Base-by-base conservation (phyloP, 768 basidiomycete genomes). In the Boletus pseudopeckii region DNA sequence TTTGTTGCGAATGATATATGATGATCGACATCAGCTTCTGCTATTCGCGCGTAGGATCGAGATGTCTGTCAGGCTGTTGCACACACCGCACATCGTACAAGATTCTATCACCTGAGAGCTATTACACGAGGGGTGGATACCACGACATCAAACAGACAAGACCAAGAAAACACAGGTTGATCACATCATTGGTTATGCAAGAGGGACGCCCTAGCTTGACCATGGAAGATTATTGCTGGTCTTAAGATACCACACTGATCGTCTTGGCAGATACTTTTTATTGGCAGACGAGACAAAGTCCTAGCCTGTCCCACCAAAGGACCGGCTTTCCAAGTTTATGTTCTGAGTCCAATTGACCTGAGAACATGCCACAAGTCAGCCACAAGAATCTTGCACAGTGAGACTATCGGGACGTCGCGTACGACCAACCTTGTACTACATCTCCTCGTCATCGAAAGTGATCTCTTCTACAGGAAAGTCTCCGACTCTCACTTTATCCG, bases 381-480 rank as follows among this genome's bases (percentile, higher is more conserved):
- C n/a, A 32, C 32, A 39, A 5, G 26, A 24, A 26, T 24, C 15
- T 20, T 17, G 11, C 11, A 15, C 58, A 20, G 28, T 3, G 20
- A 17, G 9, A 11, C 11, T 2, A 34, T 3, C 15, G 24, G 13
- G 43, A 26, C 9, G 9, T 9, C 15, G 9, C 4, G 20, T 13
- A 22, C 13, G 33, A 45, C 45, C 8, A 42, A 47, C 39, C 40
- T 48, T 22, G 18, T 33, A 7, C 59, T 73, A 88, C 77, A 90
- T 88, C 65, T 91, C 88, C 58, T 90, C 89, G 17, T 89, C 85
- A 32, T 87, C 84, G 50, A 88, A 73, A 52, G 84, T 75, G 50
- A 94, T 76, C 24, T 93, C 92, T 63, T 90, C 82, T 9, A 88
- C 85, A 0, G 92, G 92, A 67, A 81, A 98, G 65, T 98, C 89